phyloP scores from a whole-genome alignment of 805 yeast genomes.

The Cyberlindnera mrakii region DNA sequence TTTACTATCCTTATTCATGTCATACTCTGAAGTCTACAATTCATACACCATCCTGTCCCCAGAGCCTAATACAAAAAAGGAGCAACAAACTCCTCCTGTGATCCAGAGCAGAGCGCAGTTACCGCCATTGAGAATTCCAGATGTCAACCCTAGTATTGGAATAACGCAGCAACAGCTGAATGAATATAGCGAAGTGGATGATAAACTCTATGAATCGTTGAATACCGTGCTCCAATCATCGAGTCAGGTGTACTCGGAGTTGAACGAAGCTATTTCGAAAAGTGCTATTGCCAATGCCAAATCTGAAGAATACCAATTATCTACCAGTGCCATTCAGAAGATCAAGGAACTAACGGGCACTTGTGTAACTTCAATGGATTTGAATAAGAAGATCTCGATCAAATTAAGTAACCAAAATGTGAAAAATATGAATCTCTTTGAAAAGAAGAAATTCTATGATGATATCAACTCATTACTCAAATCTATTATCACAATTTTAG shows the following conservation, averaged over 20 bases:
- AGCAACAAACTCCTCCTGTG: neutral
- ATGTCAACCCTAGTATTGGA: constrained; percentile 1
- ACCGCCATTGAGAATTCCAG: constrained; percentile 24
- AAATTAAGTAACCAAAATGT: constrained; percentile 37
- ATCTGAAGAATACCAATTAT: constrained; percentile 29
- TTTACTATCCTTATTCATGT: constrained; percentile 52
- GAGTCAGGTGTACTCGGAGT: constrained; percentile 68
- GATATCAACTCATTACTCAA: constrained; percentile 77
- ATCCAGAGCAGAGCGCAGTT: constrained; percentile 8
- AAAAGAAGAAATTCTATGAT: constrained; percentile 73
- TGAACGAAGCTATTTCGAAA: constrained; percentile 60
- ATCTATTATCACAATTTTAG: constrained; percentile 76
- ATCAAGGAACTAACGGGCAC: constrained; percentile 73
- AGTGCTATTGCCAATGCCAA: constrained; percentile 53
- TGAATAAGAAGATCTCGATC: constrained; percentile 57
- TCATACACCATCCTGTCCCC: constrained; percentile 44
- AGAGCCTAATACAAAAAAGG: constrained; percentile 1
- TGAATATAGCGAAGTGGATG: constrained; percentile 51
- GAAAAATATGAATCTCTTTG: constrained; percentile 38
- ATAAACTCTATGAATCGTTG: constrained; percentile 58
- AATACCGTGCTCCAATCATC: constrained; percentile 62
- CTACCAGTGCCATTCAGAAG: constrained; percentile 46
- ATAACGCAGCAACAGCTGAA: constrained; percentile 21
- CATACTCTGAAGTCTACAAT: constrained; percentile 61
- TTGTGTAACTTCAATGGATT: constrained; percentile 77